These are phyloP conservation scores for Cerrena zonata DNA, from an alignment of 1,284 basidiomycete genomes.

Conservation along the genomic window DNA sequence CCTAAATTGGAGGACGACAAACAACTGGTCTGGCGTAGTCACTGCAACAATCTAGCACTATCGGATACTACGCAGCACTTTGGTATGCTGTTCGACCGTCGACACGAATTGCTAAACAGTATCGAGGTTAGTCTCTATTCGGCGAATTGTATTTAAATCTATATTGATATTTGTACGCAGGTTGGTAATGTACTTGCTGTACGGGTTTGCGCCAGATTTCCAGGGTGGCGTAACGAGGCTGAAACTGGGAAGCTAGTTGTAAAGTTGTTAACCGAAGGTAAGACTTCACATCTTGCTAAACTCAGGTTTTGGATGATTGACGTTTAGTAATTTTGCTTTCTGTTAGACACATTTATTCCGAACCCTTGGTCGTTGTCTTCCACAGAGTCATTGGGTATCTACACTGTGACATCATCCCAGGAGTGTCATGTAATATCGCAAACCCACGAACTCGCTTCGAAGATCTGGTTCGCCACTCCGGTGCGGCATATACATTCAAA, in stretches of 20 bases:
- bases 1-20: not conserved
- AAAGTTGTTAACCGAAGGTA: no score
- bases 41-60: not conserved
- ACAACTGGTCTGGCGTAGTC: not conserved
- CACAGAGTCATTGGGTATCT: not conserved
- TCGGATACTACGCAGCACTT: not conserved
- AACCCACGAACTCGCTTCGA: not conserved
- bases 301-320: no score
- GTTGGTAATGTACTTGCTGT: not conserved
- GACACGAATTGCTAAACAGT: not conserved
- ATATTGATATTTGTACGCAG: not conserved
- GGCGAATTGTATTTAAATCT: not conserved
- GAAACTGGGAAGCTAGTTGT: no score
- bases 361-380: not conserved
- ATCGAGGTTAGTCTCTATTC: not conserved
- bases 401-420: not conserved
- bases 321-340: not conserved
- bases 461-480: not conserved
- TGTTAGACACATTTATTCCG: not conserved
- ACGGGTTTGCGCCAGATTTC: not conserved
- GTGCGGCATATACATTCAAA: not conserved
- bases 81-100: not conserved
- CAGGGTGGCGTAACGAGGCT: constrained; percentile 1
- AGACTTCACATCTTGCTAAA: no score
- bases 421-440: not conserved